phyloP scores from a whole-genome alignment of 1,139 yeast species.

The Citeromyces hawaiiensis region DNA sequence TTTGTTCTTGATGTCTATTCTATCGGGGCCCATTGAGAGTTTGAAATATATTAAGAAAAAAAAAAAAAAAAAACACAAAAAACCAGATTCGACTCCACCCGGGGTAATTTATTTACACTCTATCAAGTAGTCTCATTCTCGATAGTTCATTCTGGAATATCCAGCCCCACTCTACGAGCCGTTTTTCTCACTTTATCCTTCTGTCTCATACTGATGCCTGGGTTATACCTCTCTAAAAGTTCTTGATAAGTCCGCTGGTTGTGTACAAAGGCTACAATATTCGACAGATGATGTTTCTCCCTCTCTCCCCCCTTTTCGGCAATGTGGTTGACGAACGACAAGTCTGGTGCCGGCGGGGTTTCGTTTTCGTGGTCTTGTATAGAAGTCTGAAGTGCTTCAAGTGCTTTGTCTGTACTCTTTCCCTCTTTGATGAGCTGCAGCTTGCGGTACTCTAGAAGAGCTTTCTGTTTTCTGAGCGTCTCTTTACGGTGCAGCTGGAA shows the following conservation, averaged over 20 bases:
- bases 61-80: neutral
- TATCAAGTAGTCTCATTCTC: too few relatives aligned
- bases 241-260: constrained; percentile 73
- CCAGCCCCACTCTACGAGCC: constrained; percentile 78
- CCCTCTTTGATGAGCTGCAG: neutral
- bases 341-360: constrained; percentile 13
- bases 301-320: constrained; percentile 14
- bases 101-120: too few relatives aligned
- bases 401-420: neutral
- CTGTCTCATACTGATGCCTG: constrained; percentile 68
- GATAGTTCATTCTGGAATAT: constrained; percentile 35
- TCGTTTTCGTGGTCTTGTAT: constrained; percentile 7
- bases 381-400: constrained; percentile 2
- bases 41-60: neutral
- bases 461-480: constrained; percentile 1
- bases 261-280: constrained; percentile 40
- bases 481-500: constrained; percentile 9
- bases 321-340: constrained; percentile 16
- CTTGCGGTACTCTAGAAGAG: constrained; percentile 1
- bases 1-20: constrained; percentile 44
- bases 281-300: constrained; percentile 25
- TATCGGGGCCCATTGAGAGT: constrained; percentile 1
- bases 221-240: constrained; percentile 74
- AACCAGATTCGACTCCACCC: neutral
- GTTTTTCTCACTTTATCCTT: constrained; percentile 66